Conservation (phyloP, 1,284 basidiomycete species). For the Cryptococcus hybrid region DNA sequence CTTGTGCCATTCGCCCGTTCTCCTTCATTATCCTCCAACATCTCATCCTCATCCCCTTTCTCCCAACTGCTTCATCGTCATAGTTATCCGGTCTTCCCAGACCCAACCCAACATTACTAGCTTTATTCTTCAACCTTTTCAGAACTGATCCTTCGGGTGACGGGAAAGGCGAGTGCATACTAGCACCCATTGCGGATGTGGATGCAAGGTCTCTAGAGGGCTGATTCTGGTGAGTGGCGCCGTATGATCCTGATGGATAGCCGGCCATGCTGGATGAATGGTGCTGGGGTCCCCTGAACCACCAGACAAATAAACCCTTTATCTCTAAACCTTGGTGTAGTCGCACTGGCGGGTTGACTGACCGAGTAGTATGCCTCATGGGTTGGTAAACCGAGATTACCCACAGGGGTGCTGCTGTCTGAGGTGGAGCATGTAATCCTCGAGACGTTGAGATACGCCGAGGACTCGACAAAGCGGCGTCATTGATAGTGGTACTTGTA, state of each 20-base stretch:
- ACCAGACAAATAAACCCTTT: slow-evolving; percentile 2
- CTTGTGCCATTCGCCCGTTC: slow-evolving; percentile 75
- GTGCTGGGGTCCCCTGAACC: background rate
- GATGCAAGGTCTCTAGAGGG: background rate
- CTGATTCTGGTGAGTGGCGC: background rate
- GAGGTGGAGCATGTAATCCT: slow-evolving; percentile 5
- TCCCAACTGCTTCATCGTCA: slow-evolving; percentile 22
- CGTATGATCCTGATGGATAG: slow-evolving; percentile 6
- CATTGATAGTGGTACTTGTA: background rate
- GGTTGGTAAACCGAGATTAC: slow-evolving; percentile 8
- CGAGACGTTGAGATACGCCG: slow-evolving; percentile 16
- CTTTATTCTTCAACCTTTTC: slow-evolving; percentile 27
- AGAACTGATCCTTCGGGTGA: slow-evolving; percentile 31
- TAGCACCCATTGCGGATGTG: background rate
- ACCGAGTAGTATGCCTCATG: slow-evolving; percentile 30
- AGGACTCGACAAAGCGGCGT: slow-evolving; percentile 14
- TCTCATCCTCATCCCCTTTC: slow-evolving; percentile 43
- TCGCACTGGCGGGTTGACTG: slow-evolving; percentile 26
- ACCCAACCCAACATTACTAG: slow-evolving; percentile 34
- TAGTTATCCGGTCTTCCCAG: slow-evolving; percentile 27
- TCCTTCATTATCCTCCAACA: slow-evolving; percentile 57
- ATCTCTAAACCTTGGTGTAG: slow-evolving; percentile 25
- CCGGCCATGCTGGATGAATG: background rate
- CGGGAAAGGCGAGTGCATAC: background rate
- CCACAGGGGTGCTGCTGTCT: slow-evolving; percentile 5